Evolutionary conservation across 2,329 filamentous ascomycete species (phyloP), one percentile per base, ranked within the genome.

Genomic region (Didymella arachidicola): DNA sequence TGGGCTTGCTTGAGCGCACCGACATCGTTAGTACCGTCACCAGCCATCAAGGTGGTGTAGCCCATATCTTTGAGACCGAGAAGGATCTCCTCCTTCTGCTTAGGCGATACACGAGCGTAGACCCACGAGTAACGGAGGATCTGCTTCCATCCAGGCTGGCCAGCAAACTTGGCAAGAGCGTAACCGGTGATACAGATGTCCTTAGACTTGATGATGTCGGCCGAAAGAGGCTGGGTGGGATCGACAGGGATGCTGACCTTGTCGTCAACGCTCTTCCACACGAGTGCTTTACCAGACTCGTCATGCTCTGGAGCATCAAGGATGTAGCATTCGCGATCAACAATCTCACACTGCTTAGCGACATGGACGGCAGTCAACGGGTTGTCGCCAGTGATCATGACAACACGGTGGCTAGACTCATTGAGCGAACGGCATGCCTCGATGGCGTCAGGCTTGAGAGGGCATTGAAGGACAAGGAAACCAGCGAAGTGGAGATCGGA

Each of bases 381-480:
- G 77, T 99, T 99, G 78, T 99, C 95, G 74, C 95, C 95, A 60
- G 95, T 99, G 66, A 99, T 99, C 95, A 99, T 99, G 68, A 99
- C 91, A 45, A 97, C 93, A 69, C 95, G 92, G 78, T 99, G 95
- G 79, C 93, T 98, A 79, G 94, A 98, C 82, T 99, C 95, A 74
- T 97, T 99, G 69, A 99, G 85, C 92, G 98, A 97, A 65, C 90
- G 92, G 39, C 99, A 92, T 38, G 95, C 89, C 76, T 95, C 89
- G 79, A 96, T 91, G 45, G 95, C 95, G 76, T 99, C 95, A 26
- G 97, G 93, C 80, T 99, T 99, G 57, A 99, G 84, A 5, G 95
- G 95, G 71, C 93, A 97, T 77, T 97, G 94, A 29, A 99, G 83
- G 50, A 99, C 93, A 62, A 99, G 82, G 81, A 99, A 99, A 59